Evolutionary conservation across 1,284 basidiomycete genomes (phyloP), one percentile per base, ranked within the genome.

Genomic region (Volvariella volvacea): DNA sequence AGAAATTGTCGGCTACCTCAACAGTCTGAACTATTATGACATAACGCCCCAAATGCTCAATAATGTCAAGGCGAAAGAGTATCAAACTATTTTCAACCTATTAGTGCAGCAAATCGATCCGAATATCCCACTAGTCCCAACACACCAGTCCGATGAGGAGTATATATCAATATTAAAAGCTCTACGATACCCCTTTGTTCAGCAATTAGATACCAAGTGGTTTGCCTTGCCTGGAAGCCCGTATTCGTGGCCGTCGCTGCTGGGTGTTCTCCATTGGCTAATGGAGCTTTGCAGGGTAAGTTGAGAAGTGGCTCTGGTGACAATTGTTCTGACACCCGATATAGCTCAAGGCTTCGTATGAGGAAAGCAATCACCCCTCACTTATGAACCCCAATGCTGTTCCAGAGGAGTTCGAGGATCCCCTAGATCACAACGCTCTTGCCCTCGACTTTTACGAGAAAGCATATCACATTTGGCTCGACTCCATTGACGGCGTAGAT

Each of bases 201-300:
- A 82, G 41, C 71, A 77, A 43, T 73, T 93, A 4, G 85, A 90
- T 52, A 78, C 80, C 42, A 92, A 88, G 48, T 88, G 85, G 72
- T 63, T 95, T n/a, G 80, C 80, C 2, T 83, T 90, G 1, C 87
- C 90, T 0, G 90, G 88, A 0, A 85, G 83, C 47, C 82, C 85
- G 67, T 85, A 88, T 60, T 81, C 84, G 14, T 94, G 91, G 92
- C 88, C 88, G 0, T 67, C 76, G 12, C 60, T 93, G 14, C 66
- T 93, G 14, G 91, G 86, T 16, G 85, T 89, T 57, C 59, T 95
- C 39, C 85, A 91, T 60, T 95, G 92, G 92, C 66, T 95, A 12
- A 84, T 86, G 1, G 86, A 91, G 52, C 62, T 90, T 50, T 82
- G 82, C 55, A 83, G 81, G 67, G 90, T 89, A 48, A 36, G 71